Evolutionary conservation across 2,329 filamentous ascomycete species (phyloP), one percentile per base, ranked within the genome.

Genomic region (Aquanectria penicillioides): DNA sequence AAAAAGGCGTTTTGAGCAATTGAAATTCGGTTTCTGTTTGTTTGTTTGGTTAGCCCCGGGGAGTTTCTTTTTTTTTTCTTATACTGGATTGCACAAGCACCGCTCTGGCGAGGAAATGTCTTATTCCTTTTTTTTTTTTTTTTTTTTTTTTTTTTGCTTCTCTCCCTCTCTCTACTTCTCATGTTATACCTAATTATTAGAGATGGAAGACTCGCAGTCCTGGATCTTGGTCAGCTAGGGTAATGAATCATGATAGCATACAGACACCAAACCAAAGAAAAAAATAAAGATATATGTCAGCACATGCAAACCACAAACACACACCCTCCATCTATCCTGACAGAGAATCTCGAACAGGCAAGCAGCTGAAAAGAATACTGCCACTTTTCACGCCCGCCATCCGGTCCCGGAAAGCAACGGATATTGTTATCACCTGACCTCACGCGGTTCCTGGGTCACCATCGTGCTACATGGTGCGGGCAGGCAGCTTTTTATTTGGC

Each of bases 401-500:
- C 46, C 28, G 22, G 17, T 36, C 33, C 22, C n/a, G 33, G 17
- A 33, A 34, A 18, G 12, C 8, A 15, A 11, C 36, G 10, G 23
- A 26, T 18, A 43, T 48, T 25, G 33, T n/a, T 40, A 43, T 61
- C 52, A 57, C 37, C 51, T 63, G 49, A 64, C 44, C 56, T 65
- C 58, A 59, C 53, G 50, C 61, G 56, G 40, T 58, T 59, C 37
- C 13, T 20, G 25, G 25, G 38, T 38, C 18, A 23, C 28, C 28
- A 63, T 49, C 37, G 55, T 59, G 53, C 54, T 57, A 62, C 54
- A 20, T 46, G 36, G 51, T 60, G 48, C 50, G 46, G 23, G 17
- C 12, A 31, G 10, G 12, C 28, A 29, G 22, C 13, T 26, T 58
- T 26, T 40, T 50, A 46, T 22, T 43, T 28, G 49, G 31, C 33